Evolutionary conservation across 192 early-diverging fungal genomes (phyloP).

Genomic region (Linnemannia schmuckeri): DNA sequence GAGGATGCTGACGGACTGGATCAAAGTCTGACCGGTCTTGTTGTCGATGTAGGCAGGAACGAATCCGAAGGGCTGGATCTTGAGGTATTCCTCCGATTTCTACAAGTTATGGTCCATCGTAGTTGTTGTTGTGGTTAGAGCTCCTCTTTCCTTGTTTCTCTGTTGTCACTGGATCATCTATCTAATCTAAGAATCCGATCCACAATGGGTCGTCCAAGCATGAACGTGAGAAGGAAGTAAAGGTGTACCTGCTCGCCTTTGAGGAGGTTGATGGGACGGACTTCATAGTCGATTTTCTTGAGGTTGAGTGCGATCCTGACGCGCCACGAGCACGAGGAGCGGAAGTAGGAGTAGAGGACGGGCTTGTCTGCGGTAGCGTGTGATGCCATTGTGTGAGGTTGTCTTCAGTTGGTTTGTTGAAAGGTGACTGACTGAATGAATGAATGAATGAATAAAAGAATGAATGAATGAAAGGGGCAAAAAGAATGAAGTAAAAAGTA

Average conservation of each 20-base stretch:
- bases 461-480: background rate
- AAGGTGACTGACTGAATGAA: background rate
- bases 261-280: slow-evolving; percentile 74
- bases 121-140: background rate
- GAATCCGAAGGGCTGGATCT: slow-evolving; percentile 74
- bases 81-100: slow-evolving; percentile 65
- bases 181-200: too few species aligned
- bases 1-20: slow-evolving; percentile 84
- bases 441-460: background rate
- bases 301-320: slow-evolving; percentile 80
- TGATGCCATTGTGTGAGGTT: slow-evolving; percentile 14
- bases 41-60: slow-evolving; percentile 79
- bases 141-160: background rate
- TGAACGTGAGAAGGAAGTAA: too few species aligned
- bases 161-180: background rate
- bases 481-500: background rate
- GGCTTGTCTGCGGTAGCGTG: slow-evolving; percentile 40
- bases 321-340: slow-evolving; percentile 82
- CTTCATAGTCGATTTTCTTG: slow-evolving; percentile 83
- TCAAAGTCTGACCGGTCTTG: slow-evolving; percentile 63
- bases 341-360: slow-evolving; percentile 82
- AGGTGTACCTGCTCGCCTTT: slow-evolving; percentile 77
- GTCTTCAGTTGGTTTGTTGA: background rate
- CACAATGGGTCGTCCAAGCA: too few species aligned
- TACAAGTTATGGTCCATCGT: slow-evolving; percentile 21